Evolutionary conservation across 768 basidiomycete genomes (phyloP), one percentile per base, ranked within the genome.

Genomic region (Lentinus tigrinus): DNA sequence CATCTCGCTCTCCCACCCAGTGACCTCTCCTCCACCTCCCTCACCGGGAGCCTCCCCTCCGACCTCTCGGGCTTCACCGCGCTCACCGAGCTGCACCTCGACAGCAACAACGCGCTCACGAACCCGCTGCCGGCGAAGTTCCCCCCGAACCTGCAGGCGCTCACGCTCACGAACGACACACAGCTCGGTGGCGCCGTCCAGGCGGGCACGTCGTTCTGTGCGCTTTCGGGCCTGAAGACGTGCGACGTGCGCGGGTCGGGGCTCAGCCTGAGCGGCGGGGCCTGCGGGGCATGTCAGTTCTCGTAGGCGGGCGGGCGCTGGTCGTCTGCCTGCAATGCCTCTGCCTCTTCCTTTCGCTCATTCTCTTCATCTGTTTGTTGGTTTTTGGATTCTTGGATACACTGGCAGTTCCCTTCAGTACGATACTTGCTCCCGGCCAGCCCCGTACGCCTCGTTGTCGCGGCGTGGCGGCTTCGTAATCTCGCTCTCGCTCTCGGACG

Each of bases 11-110:
- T 19, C 39, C 28, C 28, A 50, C 44, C 24, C 54, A 73, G 72
- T 17, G 76, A 79, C 28, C 67, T 79, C 23, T 75, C 75, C 10
- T 71, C 73, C 2, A 77, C 75, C 2, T 74, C 71, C 6, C 69
- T 79, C n/a, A 69, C 72, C 2, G 73, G 73, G n/a, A 54, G 68
- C 42, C 74, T 79, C 37, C 75, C 77, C 1, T 52, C 63, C 7
- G 39, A 65, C 5, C 53, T 79, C 28, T 71, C 73, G 8, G 70
- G 74, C 19, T 65, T 77, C 23, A 65, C 63, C 19, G 62, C 69
- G 1, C 73, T 79, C 19, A 66, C 65, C 0, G 75, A 77, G 55
- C 64, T 79, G 14, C 67, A 78, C 42, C 73, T 79, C 0, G 67
- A 75, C 47, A 67, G 44, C 69, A 39, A 79, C 69, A 39, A 79